A percentile compares a stretch with the other conserved stretches of the same genome.
These are phyloP conservation scores for Fusarium udum DNA, from an alignment of 2,329 filamentous ascomycete genomes.

Conservation along the genomic window DNA sequence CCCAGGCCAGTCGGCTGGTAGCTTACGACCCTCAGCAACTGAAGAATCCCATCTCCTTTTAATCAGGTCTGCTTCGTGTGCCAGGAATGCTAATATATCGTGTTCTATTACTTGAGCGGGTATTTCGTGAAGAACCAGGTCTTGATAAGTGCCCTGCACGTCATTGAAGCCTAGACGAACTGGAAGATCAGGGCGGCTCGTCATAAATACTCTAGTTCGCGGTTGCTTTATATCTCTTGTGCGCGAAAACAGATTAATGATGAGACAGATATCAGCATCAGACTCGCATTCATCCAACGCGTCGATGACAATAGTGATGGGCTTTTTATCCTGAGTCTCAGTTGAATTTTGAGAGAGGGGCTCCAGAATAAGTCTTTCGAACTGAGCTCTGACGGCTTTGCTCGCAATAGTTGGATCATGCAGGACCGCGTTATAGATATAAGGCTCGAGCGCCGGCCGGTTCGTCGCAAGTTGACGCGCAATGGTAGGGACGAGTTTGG, in stretches of 20 bases:
- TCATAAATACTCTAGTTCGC: slow-evolving; percentile 46
- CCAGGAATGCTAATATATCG: slow-evolving; percentile 44
- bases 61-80: background rate
- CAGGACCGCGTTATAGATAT: rapidly evolving
- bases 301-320: background rate
- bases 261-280: background rate
- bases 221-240: slow-evolving; percentile 6
- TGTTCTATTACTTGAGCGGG: slow-evolving; percentile 41
- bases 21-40: rapidly evolving
- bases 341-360: background rate
- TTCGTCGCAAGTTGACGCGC: background rate
- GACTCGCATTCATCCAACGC: background rate
- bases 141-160: slow-evolving; percentile 32
- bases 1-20: background rate
- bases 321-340: background rate
- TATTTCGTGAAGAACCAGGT: slow-evolving; percentile 51
- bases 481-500: rapidly evolving
- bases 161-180: slow-evolving; percentile 50
- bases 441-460: rapidly evolving
- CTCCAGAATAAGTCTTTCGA: background rate
- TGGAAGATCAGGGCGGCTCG: slow-evolving; percentile 53
- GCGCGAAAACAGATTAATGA: background rate
- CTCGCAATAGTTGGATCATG: background rate
- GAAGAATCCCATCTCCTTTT: background rate
- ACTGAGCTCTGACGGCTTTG: background rate